A percentile compares a stretch with the other conserved stretches of the same genome.
Evolutionary conservation across 129 eudicot genomes (phyloP).

Genomic region (Kitagawia praeruptora): DNA sequence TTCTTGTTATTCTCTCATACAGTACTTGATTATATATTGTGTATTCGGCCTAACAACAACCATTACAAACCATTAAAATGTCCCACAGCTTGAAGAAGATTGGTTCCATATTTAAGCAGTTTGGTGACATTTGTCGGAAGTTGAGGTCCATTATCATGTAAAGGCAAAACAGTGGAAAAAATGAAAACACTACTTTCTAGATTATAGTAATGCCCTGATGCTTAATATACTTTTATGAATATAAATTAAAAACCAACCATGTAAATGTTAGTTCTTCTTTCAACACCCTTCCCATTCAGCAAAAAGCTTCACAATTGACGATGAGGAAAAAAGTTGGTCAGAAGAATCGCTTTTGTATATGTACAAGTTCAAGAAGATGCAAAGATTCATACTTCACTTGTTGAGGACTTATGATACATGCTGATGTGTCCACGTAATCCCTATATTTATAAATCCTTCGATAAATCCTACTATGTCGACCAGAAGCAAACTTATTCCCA

Average conservation of each 20-base stretch:
- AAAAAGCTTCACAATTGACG: constrained; percentile 41
- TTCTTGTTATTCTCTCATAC: too few species aligned
- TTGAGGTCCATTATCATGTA: constrained; percentile 78
- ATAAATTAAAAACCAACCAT: constrained; percentile 37
- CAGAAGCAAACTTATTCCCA: constrained; percentile 84
- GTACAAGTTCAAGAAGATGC: neutral
- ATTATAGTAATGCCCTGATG: neutral
- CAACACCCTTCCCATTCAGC: constrained; percentile 62
- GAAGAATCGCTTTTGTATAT: constrained; percentile 3
- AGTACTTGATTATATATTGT: too few species aligned
- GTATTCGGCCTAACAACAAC: too few species aligned
- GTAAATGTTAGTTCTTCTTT: constrained; percentile 35
- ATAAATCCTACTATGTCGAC: constrained; percentile 86
- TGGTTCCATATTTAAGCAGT: constrained; percentile 57
- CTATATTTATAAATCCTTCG: constrained; percentile 76
- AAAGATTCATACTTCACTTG: constrained; percentile 46
- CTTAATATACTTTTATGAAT: neutral
- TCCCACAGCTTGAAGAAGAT: constrained; percentile 87
- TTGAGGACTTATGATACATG: constrained; percentile 67
- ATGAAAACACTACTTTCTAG: neutral
- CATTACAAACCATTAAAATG: constrained; percentile 57
- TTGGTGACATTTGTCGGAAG: constrained; percentile 48
- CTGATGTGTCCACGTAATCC: constrained; percentile 60
- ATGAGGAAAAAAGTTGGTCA: constrained; percentile 2
- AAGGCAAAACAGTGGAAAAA: constrained; percentile 2